A percentile compares a stretch with the other conserved stretches of the same genome.
Evolutionary conservation across 2,329 filamentous ascomycete species (phyloP).

Genomic region (Rhinocladiella similis): DNA sequence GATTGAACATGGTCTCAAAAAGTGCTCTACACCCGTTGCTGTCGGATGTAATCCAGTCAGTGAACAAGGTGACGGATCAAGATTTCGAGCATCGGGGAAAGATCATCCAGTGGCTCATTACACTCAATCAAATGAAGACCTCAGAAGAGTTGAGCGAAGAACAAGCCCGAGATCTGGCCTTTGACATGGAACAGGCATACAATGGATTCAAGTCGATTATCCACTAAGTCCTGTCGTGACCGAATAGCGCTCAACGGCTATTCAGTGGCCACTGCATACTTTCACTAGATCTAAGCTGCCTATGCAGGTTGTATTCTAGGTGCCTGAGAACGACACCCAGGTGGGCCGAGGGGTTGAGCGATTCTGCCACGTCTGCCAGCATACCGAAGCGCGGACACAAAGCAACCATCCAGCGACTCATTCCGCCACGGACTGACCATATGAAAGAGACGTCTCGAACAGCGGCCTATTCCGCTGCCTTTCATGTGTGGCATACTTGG

Average conservation of each 20-base stretch:
- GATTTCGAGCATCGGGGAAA: constrained; percentile 96
- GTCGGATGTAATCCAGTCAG: constrained; percentile 93
- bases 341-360: too few species aligned
- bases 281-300: too few species aligned
- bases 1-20: constrained; percentile 88
- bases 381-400: too few species aligned
- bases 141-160: constrained; percentile 86
- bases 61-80: constrained; percentile 92
- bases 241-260: neutral
- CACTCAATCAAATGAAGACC: constrained; percentile 95
- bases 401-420: too few species aligned
- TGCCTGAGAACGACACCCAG: too few species aligned
- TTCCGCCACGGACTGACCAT: too few species aligned
- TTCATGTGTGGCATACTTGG: neutral
- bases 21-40: constrained; percentile 94
- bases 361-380: too few species aligned
- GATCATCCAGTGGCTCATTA: constrained; percentile 98
- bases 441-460: too few species aligned
- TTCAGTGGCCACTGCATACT: too few species aligned
- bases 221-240: constrained; percentile 19
- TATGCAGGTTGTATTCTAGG: too few species aligned
- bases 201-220: constrained; percentile 86
- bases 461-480: neutral
- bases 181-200: constrained; percentile 93
- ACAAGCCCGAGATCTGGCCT: constrained; percentile 82